Evolutionary conservation across 208 protist genomes (phyloP), one percentile per base, ranked within the genome.

Genomic region (Polymyxa betae): DNA sequence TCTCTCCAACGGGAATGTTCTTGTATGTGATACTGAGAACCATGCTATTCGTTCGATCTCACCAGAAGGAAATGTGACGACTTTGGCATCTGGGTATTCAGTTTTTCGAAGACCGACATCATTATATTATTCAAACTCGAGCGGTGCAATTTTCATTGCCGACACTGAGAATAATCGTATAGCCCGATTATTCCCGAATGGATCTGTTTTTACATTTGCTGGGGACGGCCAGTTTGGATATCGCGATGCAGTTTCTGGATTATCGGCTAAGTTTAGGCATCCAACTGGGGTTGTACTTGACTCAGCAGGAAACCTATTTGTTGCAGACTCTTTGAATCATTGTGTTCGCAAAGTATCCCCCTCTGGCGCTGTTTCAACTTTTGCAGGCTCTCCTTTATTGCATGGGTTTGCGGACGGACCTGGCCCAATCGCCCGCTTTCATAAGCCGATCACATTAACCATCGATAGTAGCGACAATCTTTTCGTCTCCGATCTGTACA

Each of bases 161-260:
- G 54, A 66, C 54, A 66, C 54, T 32, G 54, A 66, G 54, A 66
- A 66, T 29, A 66, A 66, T 29, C 54, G 54, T 66, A 66, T 66
- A 32, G 20, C 29, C 20, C 16, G 20, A 29, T 66, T 66, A 66
- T 66, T 66, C 20, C 29, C 54, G 29, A 66, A 66, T 66, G 54
- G 54, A 29, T 32, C 54, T 16, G 20, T 66, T 32, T 66, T 29
- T 32, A 29, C 29, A 16, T 66, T 32, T 66, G 54, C 54, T 66
- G 54, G 54, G 16, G 16, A 16, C 20, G 54, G 54, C 29, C 54
- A 66, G 54, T 66, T 32, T 29, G 54, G 54, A 66, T 66, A 66
- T 29, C 20, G 20, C 16, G 54, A 66, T 66, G 16, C 54, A 32
- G 20, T 66, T 29, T 32, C 16, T 66, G 20, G 20, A 32, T 29